Base-by-base conservation (phyloP, 1,139 yeast species). In the Hansenula anomala region DNA sequence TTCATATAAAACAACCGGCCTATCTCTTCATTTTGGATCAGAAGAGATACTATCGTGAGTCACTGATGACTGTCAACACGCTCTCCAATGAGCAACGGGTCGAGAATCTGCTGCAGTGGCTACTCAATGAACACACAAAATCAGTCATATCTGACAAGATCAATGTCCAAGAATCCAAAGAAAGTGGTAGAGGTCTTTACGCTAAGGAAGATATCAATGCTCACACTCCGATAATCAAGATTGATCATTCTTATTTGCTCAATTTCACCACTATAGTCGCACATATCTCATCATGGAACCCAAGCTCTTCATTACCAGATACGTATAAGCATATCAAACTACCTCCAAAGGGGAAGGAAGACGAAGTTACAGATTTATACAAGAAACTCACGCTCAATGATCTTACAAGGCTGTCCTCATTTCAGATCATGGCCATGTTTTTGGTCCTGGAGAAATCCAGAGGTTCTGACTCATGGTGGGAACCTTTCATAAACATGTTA, bases 131-230 rank as follows among this genome's bases (percentile, higher is more conserved):
- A 3, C 7, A 11, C 3, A 18, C 23, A 19, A 33, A 26, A 14
- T 15, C 30, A 2, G 5, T 14, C 4, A 18, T 26, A 3, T 26
- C 30, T 6, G 8, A 12, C 5, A 17, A 32, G 13, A 32, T 32
- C 9, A 13, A 24, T 13, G 34, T 32, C 10, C 12, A 24, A 23
- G 34, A 32, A n/a, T 23, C 34, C 13, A 13, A 32, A 13, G 28
- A 23, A 16, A 32, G 76, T 28, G 95, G 95, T 23, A 70, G 90
- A 59, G 87, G 89, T 46, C 69, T 87, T 26, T 64, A 69, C 33
- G 74, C 79, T 5, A 44, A 41, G 0, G 57, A 56, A 0, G 36
- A 39, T 6, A 55, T 85, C 25, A 48, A 48, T 14, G 49, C 54
- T 10, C 63, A 70, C 34, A 77, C 75, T 40, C 58, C 61, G 17